Evolutionary conservation across 345 rosid species (phyloP), one percentile per base, ranked within the genome.

Genomic region (Noccaea caerulescens): DNA sequence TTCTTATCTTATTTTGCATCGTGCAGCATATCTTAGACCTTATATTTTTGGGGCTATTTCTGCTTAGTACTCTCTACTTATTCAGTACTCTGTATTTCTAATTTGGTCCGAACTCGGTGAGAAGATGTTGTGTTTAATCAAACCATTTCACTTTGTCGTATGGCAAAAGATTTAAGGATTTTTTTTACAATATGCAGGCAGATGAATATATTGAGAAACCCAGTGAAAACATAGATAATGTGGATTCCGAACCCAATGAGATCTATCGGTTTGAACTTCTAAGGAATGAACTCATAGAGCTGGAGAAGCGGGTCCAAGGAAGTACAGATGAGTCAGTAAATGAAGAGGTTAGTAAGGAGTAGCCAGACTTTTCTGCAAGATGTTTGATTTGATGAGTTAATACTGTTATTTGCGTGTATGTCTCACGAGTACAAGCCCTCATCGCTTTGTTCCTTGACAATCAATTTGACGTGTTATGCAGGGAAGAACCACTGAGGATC

Each of bases 221-320:
- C 30, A 71, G 67, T 61, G 66, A 81, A 75, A 76, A 45, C 70
- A 65, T 53, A 52, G 80, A 65, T 73, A 61, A 73, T 63, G 62
- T 51, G 30, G 81, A 77, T 62, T 78, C 88, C 3, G 88, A 84
- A 70, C 83, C 87, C 38, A 79, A 69, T 83, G 97, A 90, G 69
- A 84, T 94, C 46, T 81, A 51, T 63, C 87, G 97, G 25, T 94
- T 89, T 27, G 96, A 91, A 79, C 77, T 85, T 69, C 72, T 94
- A 30, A 87, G 92, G 80, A 91, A 81, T 67, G 99, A 94, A 78
- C 86, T 94, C 32, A 87, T 91, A 64, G 96, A 94, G 81, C 96
- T 94, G 60, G 98, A 94, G 80, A 85, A 84, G 75, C 89, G 97
- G 56, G 93, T 94, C 68, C 92, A 84, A 77, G 86, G 75, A 78